Evolutionary conservation across 257 asterid species (phyloP).

Genomic region (Paraleonurus japonicus): DNA sequence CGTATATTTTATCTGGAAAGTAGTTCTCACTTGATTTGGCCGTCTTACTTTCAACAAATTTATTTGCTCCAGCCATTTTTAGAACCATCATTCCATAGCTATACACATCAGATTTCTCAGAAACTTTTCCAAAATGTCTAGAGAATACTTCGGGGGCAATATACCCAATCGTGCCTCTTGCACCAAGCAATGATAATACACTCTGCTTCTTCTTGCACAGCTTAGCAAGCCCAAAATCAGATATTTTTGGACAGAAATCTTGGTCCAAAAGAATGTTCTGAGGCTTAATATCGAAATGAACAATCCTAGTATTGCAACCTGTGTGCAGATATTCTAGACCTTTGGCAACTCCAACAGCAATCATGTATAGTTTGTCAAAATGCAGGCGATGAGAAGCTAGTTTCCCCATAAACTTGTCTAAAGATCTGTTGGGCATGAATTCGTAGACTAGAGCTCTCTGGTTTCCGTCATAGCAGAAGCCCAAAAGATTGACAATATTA

Average conservation of each 20-base stretch:
- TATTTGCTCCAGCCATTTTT: constrained; percentile 49
- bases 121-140: constrained; percentile 39
- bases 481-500: too few relatives aligned
- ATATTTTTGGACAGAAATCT: constrained; percentile 59
- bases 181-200: background rate
- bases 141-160: constrained; percentile 52
- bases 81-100: constrained; percentile 63
- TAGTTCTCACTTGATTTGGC: constrained; percentile 34
- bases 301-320: background rate
- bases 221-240: constrained; percentile 40
- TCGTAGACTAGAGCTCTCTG: background rate
- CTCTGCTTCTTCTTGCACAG: background rate
- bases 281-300: constrained; percentile 65
- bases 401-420: background rate
- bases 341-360: constrained; percentile 52
- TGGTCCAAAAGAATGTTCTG: constrained; percentile 61
- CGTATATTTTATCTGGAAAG: constrained; percentile 47
- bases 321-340: background rate
- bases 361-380: constrained; percentile 47
- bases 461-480: background rate
- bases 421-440: constrained; percentile 45
- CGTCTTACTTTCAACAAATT: background rate
- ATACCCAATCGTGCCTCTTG: constrained; percentile 29
- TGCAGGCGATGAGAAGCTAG: background rate
- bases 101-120: constrained; percentile 59